Evolutionary conservation across 2,329 filamentous ascomycete genomes (phyloP), one percentile per base, ranked within the genome.

Genomic region (Ceratocystis destructans): DNA sequence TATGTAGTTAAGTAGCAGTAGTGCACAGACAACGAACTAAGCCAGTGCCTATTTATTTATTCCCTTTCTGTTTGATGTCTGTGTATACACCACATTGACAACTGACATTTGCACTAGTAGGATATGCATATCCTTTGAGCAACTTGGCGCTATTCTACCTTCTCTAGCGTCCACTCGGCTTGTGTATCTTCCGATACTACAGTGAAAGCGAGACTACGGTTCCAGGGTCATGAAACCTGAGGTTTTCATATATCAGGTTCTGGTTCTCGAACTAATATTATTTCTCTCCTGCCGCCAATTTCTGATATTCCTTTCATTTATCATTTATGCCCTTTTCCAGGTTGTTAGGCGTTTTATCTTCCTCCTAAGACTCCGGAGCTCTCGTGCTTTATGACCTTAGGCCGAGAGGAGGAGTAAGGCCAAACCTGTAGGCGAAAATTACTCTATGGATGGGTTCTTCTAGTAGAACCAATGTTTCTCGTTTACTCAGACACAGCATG

Each of bases 401-500:
- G 48, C 22, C 2, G 7, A 50, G 20, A 15, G 55, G 53, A 33
- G 53, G 17, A 17, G 31, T 5, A 25, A 25, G 25, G n/a, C 28
- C 22, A 15, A 15, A 25, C 15, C n/a, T 25, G 31, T 31, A 37
- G 28, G 55, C 25, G 55, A 37, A 31, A 33, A 15, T 59, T 33
- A 41, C 37, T 41, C 10, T 15, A 41, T 41, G 37, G 10, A 41
- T 12, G 55, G 28, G 55, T 10, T n/a, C 15, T 15, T 37, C 55
- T 59, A 17, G 55, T 59, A 15, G 25, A 15, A 37, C 20, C 55
- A 37, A 25, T 59, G 55, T 59, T 59, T 59, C 55, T 59, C 55
- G 55, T 59, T 59, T 59, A 59, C 55, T 59, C 55, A 59, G 15
- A 59, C 55, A 31, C 55, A n/a, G 20, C 28, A 59, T 59, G 28